phyloP scores from a whole-genome alignment of 208 protist genomes.

The Wallacemonas collosoma region DNA sequence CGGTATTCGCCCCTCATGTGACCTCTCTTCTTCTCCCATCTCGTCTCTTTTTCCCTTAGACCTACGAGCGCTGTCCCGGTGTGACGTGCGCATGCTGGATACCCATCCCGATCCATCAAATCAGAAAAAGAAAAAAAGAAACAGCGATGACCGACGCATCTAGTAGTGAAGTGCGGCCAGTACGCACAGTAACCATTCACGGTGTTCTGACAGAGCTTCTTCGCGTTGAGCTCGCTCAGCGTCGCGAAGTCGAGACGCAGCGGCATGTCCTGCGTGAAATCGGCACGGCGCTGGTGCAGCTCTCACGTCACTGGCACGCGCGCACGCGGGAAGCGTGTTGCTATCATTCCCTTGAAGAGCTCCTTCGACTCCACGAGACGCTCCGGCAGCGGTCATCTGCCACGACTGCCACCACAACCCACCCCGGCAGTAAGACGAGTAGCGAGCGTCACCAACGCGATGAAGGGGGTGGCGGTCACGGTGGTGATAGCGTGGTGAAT shows the following conservation, averaged over 20 bases:
- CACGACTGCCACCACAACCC: too few species aligned
- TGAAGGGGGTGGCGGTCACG: not conserved
- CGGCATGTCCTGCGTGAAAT: conserved; percentile 20
- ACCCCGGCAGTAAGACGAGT: too few species aligned
- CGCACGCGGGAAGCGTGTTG: not conserved
- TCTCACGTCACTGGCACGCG: conserved; percentile 3
- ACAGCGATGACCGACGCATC: not conserved
- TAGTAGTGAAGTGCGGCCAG: too few species aligned
- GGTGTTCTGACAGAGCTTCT: conserved; percentile 21
- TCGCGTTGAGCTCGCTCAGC: conserved; percentile 20
- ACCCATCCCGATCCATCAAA: too few species aligned
- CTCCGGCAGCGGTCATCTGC: not conserved
- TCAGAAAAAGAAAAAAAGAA: not conserved
- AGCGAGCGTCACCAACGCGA: not conserved
- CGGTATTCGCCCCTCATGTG: too few species aligned
- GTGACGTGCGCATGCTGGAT: too few species aligned
- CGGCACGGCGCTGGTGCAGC: conserved; percentile 3
- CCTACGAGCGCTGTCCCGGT: too few species aligned
- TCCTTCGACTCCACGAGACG: conserved; percentile 26
- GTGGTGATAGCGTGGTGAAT: not conserved
- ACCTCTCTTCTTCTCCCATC: too few species aligned
- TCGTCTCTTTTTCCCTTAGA: too few species aligned
- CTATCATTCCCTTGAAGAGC: conserved; percentile 46
- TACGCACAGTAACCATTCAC: not conserved
- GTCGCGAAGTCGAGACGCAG: conserved; percentile 23